phyloP scores from a whole-genome alignment of 495 filamentous ascomycete species.

The Parmelia sp. region DNA sequence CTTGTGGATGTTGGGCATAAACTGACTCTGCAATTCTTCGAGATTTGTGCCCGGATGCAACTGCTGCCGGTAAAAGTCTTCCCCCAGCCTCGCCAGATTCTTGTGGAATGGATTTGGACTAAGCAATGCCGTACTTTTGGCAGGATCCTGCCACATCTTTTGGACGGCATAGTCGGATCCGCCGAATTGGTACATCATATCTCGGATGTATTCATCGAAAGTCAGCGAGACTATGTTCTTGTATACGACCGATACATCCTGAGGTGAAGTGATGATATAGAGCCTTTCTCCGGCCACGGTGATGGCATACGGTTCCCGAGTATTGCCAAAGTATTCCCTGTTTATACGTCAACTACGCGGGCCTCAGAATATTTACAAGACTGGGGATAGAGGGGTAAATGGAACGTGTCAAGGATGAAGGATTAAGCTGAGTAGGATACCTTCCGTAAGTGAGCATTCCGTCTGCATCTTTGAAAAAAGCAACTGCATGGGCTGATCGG shows the following conservation, averaged over 20 bases:
- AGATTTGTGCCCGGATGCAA: slow-evolving; percentile 23
- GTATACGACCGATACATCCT: slow-evolving; percentile 26
- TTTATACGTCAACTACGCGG: no score
- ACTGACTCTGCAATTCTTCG: slow-evolving; percentile 3
- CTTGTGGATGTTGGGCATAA: no score
- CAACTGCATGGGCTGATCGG: no score
- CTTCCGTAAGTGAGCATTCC: no score
- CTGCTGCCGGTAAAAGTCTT: slow-evolving; percentile 16
- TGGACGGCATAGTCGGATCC: slow-evolving; percentile 9
- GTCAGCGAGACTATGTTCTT: slow-evolving; percentile 26
- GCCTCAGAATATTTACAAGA: no score
- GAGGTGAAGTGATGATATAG: slow-evolving; percentile 26
- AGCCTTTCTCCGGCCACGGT: slow-evolving; percentile 20
- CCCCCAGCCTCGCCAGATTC: neutral
- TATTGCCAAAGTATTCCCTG: slow-evolving; percentile 19
- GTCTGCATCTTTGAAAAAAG: no score
- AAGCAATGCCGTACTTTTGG: no score
- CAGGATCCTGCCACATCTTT: no score
- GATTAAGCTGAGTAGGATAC: no score
- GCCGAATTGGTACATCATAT: slow-evolving; percentile 17
- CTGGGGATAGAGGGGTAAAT: no score
- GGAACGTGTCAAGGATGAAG: no score
- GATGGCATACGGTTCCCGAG: slow-evolving; percentile 25
- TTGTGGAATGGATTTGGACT: no score
- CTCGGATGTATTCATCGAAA: slow-evolving; percentile 26